Base-by-base conservation (phyloP, 345 rosid genomes). In the Camelina neglecta region DNA sequence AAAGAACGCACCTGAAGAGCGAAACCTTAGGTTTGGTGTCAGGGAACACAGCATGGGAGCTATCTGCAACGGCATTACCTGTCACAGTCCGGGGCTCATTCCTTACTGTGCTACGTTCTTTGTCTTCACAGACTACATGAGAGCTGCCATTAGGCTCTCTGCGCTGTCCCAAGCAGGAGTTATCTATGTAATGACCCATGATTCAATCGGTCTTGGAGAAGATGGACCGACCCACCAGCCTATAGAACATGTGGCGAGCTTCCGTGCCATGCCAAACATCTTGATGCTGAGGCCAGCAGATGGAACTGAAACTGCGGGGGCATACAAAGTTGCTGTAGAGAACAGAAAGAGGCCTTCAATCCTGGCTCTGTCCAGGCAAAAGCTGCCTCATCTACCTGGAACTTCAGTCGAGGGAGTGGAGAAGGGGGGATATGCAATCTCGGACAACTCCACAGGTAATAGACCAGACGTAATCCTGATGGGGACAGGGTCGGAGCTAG, bases 161-260 rank as follows among this genome's bases (percentile, higher is more conserved):
- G 98, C 98, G 57, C 79, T 93, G 81, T 60, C 53, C 36, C 87
- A 90, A 78, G 88, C 97, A 31, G 85, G 98, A 38, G 98, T 90
- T 54, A 89, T 93, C 60, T 93, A 93, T 24, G 91, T 93, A 13
- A 93, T 93, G 98, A 89, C 98, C 78, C 98, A 93, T 18, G 98
- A 89, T 75, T 93, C 98, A 6, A 91, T 93, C 69, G 98, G 98
- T 73, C 93, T 93, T 18, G 98, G 98, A 69, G 98, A 93, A 83
- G 96, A 93, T 73, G 98, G 98, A 45, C 98, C 96, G 18, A 93
- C 98, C 72, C 98, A 91, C 80, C 98, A 93, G 79, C 97, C 97
- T 47, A 79, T 93, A 55, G 98, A 93, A 81, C 97, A 93, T 78
- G 15, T 93, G 76, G 94, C 96, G n/a, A 93, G 98, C 75, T 91